Base-by-base conservation (phyloP, 2,329 filamentous ascomycete genomes). In the Claviceps humidiphila region DNA sequence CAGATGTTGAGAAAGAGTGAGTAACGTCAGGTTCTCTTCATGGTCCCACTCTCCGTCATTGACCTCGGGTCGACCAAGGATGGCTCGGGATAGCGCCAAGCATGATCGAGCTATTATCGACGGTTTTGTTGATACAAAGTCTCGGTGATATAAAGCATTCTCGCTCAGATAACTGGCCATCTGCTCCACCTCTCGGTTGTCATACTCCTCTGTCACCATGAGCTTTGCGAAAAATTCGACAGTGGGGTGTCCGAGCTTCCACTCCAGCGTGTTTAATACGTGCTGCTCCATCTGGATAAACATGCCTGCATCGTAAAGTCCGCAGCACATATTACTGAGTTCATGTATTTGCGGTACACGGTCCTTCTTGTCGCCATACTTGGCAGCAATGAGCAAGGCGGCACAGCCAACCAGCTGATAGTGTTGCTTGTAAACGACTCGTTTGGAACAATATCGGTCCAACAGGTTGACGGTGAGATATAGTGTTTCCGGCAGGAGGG, bases 281-380 rank as follows among this genome's bases (percentile, higher is more conserved):
- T 98, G 93, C 90, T 94, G 97, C 74, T 98, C 93, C 93, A 98
- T 98, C 71, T 98, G 93, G 11, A 90, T 91, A 73, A 98, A 98
- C 93, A 98, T 98, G 72, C 95, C 91, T 49, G 95, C 89, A 63
- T 98, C 93, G 71, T 98, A 98, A 41, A 97, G 79, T 40, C 87
- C 90, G 72, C 93, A 97, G 78, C 93, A 98, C 93, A 98, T 97
- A 60, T 91, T 94, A 78, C 95, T 95, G 58, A 98, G 77, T 68
- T 98, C 93, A 66, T 89, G 84, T 66, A 98, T 94, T 58, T 94
- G 93, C 4, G 93, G 93, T n/a, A 98, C 93, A 50, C 90, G 83
- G 65, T 98, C 93, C 75, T 98, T 98, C 76, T 93, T 91, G 72
- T 98, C 93, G 54, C 91, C 91, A 66, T 97, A 98, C 76, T 98